Evolutionary conservation across 23 red algal genomes (phyloP), one percentile per base, ranked within the genome.

Genomic region (Gracilaria domingensis): DNA sequence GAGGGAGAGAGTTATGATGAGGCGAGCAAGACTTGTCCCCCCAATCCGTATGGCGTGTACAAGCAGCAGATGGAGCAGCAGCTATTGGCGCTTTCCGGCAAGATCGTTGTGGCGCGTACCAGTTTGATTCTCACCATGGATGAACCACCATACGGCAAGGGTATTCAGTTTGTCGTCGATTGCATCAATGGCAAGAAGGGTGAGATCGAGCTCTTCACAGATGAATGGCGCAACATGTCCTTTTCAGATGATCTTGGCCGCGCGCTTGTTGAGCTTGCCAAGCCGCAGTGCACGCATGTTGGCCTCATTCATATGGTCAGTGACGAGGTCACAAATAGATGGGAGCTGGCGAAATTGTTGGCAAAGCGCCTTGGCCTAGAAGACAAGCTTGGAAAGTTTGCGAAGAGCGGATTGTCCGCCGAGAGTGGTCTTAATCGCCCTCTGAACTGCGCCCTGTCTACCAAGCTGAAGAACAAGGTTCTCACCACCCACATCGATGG

Each of bases 141-240:
- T 38, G 30, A 74, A 45, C 24, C 36, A 25, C 74, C 75, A 2
- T 85, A 79, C 32, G 95, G 95, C 50, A 97, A 97, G 54, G 95
- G 86, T 17, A 53, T 97, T 28, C 75, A 81, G 17, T 97, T 97
- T 74, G 83, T 97, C 0, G 86, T 93, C 40, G 80, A 97, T 58
- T 88, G 85, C 9, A 53, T 97, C 35, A 62, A 85, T 24, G 89
- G 86, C 25, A 69, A 88, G 42, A 67, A 91, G 21, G 93, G 93
- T 21, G 86, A 83, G 50, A 74, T 99, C 33, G 93, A 78, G 21
- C 65, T 99, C 34, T 99, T 99, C 49, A 92, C 85, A 1, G 97
- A 99, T 82, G 97, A 99, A 78, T 44, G 78, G 64, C 84, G 97
- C 33, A 96, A 99, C 35, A 99, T 99, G 97, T 88, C 75, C 16